A percentile compares a stretch with the other conserved stretches of the same genome.
Conservation (phyloP, 192 early-diverging fungal species). For the Radiomyces spectabilis region DNA sequence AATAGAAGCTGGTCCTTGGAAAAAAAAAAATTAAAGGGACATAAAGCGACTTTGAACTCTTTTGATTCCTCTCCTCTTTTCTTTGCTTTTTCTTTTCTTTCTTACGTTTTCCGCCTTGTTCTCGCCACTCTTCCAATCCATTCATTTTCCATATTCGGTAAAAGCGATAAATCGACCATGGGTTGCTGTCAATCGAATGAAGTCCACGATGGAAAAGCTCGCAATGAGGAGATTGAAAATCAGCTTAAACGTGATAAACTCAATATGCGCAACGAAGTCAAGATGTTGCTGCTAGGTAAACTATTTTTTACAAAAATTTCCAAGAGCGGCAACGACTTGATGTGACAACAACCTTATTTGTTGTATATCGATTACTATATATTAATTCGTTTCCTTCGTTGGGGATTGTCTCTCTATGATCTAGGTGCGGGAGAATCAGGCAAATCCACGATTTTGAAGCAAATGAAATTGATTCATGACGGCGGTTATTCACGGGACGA, state of each 20-base stretch:
- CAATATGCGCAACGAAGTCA: conserved; percentile 85
- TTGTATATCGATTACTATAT: not conserved
- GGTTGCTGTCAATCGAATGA: conserved; percentile 86
- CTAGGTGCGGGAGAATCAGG: conserved; percentile 92
- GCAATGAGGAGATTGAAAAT: conserved; percentile 89
- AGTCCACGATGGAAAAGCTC: conserved; percentile 73
- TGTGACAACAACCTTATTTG: no score
- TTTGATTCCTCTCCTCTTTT: not conserved
- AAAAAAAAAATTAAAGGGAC: not conserved
- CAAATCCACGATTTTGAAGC: conserved; percentile 96
- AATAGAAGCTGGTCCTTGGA: not conserved
- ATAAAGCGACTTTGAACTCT: not conserved
- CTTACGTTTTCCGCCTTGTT: not conserved
- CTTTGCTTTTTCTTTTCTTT: not conserved
- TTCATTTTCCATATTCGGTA: not conserved
- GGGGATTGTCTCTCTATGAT: not conserved
- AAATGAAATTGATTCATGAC: conserved; percentile 97
- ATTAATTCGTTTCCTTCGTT: not conserved
- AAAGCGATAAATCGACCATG: conserved; percentile 43
- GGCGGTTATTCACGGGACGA: conserved; percentile 86
- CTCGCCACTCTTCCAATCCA: not conserved
- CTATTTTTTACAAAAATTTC: not conserved
- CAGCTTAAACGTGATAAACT: conserved; percentile 78
- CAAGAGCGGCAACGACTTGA: not conserved
- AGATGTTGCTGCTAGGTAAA: conserved; percentile 86